Percentiles rank a stretch among this genome's conserved stretches.
Conservation (phyloP, 2,329 filamentous ascomycete genomes). For the Talaromyces sp. region DNA sequence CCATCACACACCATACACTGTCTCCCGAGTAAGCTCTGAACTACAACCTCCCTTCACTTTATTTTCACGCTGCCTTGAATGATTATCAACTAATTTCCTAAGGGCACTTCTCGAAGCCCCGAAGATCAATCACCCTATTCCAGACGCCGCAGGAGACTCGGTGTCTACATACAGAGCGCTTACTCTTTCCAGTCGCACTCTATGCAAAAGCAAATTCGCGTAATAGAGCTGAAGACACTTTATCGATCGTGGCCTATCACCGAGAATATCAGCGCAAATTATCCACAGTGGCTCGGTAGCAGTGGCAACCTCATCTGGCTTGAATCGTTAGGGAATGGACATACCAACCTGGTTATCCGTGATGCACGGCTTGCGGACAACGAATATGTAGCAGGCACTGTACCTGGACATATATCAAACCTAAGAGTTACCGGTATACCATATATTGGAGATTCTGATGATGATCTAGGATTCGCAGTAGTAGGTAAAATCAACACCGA, state of each 20-base stretch:
- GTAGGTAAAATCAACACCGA: background rate
- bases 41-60: background rate
- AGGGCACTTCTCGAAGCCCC: background rate
- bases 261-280: background rate
- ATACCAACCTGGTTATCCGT: background rate
- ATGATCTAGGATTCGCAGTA: background rate
- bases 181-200: constrained; percentile 1
- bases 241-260: background rate
- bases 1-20: background rate
- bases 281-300: background rate
- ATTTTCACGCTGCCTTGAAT: background rate
- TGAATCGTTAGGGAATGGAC: background rate
- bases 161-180: background rate
- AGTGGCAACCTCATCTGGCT: background rate
- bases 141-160: background rate
- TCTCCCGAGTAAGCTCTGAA: background rate
- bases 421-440: background rate
- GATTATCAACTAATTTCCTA: background rate
- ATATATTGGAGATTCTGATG: background rate
- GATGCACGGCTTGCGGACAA: background rate
- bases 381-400: background rate
- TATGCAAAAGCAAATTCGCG: background rate
- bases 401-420: background rate
- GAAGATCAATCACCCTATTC: background rate
- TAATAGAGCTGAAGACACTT: background rate